phyloP scores from a whole-genome alignment of 106 monocot genomes.

The Agapanthus africanus region DNA sequence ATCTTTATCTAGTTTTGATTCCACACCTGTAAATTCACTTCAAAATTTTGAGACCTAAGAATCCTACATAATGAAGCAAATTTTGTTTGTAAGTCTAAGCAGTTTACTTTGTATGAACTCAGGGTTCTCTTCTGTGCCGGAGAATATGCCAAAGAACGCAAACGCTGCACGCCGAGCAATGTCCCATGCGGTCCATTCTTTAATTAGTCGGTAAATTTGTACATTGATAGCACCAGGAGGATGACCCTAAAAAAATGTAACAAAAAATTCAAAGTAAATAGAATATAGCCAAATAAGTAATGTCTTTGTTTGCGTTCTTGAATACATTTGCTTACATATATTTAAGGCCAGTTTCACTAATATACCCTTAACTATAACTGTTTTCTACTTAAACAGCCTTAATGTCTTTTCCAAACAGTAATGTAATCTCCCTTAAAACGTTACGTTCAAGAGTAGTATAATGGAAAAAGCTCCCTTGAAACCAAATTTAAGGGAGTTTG shows the following conservation, averaged over 20 bases:
- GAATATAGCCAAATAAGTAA: neutral
- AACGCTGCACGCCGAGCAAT: slow-evolving; percentile 84
- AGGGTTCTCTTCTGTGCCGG: slow-evolving; percentile 90
- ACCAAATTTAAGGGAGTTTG: too few species aligned
- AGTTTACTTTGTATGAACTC: slow-evolving; percentile 70
- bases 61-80: neutral
- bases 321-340: too few species aligned
- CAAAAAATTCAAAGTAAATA: neutral
- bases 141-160: slow-evolving; percentile 79
- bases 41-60: slow-evolving; percentile 9
- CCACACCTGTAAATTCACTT: slow-evolving; percentile 37
- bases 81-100: neutral
- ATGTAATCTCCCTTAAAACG: too few species aligned
- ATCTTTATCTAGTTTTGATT: slow-evolving; percentile 75
- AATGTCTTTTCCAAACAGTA: too few species aligned
- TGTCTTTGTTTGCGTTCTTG: too few species aligned
- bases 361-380: too few species aligned
- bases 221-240: slow-evolving; percentile 80
- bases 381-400: too few species aligned
- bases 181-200: slow-evolving; percentile 97
- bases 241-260: too few species aligned
- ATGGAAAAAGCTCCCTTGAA: too few species aligned
- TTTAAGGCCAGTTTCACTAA: too few species aligned
- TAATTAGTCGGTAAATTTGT: slow-evolving; percentile 87
- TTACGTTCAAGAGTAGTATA: too few species aligned